Conservation (phyloP, 2,329 filamentous ascomycete species). For the Pseudocercospora fuligena region DNA sequence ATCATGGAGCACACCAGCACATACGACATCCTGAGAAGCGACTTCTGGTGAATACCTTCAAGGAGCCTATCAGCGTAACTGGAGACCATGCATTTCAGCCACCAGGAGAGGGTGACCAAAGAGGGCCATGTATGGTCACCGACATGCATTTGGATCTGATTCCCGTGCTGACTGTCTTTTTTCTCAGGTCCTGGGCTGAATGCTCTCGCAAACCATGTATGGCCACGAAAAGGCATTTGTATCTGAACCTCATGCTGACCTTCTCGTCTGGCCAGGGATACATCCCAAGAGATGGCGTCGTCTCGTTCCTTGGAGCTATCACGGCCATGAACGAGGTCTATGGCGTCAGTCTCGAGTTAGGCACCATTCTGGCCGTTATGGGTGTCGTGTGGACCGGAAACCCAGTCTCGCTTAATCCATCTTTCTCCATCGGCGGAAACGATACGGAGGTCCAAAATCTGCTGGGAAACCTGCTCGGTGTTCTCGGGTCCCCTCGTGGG, state of each 20-base stretch:
- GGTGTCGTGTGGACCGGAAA: conserved; percentile 37
- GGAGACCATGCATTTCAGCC: conserved; percentile 13
- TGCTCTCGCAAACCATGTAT: conserved; percentile 28
- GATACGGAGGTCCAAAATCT: conserved; percentile 44
- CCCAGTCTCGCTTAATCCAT: conserved; percentile 48
- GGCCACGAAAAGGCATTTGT: too few relatives aligned
- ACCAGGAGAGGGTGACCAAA: conserved; percentile 12
- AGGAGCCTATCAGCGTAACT: conserved; percentile 12
- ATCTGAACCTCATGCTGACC: too few relatives aligned
- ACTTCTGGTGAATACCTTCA: conserved; percentile 10
- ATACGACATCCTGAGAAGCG: conserved; percentile 16
- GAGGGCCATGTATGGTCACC: conserved; percentile 13
- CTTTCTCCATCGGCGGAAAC: conserved; percentile 38
- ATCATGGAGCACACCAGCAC: conserved; percentile 13
- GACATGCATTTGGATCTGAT: too few relatives aligned
- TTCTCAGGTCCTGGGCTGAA: conserved; percentile 9
- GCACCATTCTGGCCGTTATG: conserved; percentile 37
- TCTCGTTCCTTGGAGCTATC: conserved; percentile 27
- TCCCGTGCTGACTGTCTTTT: conserved; percentile 3
- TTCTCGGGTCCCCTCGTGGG: conserved; percentile 34
- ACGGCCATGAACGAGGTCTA: conserved; percentile 31
- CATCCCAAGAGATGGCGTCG: conserved; percentile 25
- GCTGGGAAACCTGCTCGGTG: conserved; percentile 48
- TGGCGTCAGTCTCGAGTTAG: conserved; percentile 39
- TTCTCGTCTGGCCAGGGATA: background rate